Percentiles rank a stretch among this genome's conserved stretches.
Conservation (phyloP, 352 stramenopile genomes). For the Pythium rhizo-oryzae region DNA sequence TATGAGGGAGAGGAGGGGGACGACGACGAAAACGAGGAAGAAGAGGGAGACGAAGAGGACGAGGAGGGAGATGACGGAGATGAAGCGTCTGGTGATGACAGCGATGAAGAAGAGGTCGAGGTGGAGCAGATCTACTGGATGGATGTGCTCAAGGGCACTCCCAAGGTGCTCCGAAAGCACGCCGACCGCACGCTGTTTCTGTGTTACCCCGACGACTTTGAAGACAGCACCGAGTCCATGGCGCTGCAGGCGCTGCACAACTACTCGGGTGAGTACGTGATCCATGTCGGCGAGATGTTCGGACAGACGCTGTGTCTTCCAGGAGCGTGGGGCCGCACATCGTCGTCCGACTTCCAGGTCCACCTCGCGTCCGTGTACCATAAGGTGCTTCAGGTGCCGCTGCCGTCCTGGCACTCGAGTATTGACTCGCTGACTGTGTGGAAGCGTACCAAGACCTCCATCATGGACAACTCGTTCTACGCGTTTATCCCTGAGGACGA, state of each 20-base stretch:
- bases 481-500: constrained; percentile 78
- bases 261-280: constrained; percentile 91
- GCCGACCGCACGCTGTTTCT: constrained; percentile 89
- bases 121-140: constrained; percentile 88
- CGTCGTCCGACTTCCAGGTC: constrained; percentile 91
- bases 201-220: constrained; percentile 94
- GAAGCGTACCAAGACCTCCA: constrained; percentile 92
- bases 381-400: constrained; percentile 90
- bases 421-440: constrained; percentile 93
- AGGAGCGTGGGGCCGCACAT: constrained; percentile 91
- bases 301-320: constrained; percentile 88
- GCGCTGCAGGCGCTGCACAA: constrained; percentile 89
- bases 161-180: constrained; percentile 75
- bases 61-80: constrained; percentile 38
- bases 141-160: constrained; percentile 73
- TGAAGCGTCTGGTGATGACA: constrained; percentile 18
- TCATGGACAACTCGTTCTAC: constrained; percentile 81
- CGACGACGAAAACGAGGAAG: constrained; percentile 2
- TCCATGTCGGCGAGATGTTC: constrained; percentile 95
- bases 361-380: constrained; percentile 92
- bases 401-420: constrained; percentile 94
- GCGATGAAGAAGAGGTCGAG: constrained; percentile 72
- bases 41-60: constrained; percentile 35
- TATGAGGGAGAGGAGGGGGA: constrained; percentile 29
- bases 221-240: constrained; percentile 89